A percentile compares a stretch with the other conserved stretches of the same genome.
These are phyloP conservation scores for Aspergillus sp. DNA, from an alignment of 2,329 filamentous ascomycete species.

Conservation along the genomic window DNA sequence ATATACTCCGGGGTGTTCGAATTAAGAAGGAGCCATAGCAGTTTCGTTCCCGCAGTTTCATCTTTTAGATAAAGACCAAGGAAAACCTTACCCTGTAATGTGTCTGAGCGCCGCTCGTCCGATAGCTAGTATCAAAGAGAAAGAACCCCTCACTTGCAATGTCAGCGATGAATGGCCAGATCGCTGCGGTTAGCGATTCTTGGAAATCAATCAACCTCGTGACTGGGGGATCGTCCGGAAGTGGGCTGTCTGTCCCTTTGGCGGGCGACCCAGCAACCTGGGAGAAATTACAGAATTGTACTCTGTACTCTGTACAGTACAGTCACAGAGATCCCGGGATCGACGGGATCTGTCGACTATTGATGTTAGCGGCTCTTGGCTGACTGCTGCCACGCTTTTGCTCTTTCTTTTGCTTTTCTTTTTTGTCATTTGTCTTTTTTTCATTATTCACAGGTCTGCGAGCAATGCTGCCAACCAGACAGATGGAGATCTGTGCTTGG, in stretches of 20 bases:
- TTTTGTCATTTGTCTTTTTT: not conserved
- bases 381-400: slow-evolving; percentile 19
- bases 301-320: not conserved
- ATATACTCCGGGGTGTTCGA: too few relatives aligned
- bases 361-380: slow-evolving; percentile 32
- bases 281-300: not conserved
- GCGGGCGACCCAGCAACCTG: not conserved
- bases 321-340: slow-evolving; percentile 13
- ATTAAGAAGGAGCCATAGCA: too few relatives aligned
- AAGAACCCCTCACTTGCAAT: not conserved
- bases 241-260: not conserved
- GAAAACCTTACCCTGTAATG: too few relatives aligned
- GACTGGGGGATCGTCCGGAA: not conserved
- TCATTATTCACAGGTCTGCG: not conserved
- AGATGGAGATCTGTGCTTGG: not conserved
- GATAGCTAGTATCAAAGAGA: too few relatives aligned
- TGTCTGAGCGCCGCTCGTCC: too few relatives aligned
- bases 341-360: slow-evolving; percentile 35
- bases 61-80: too few relatives aligned
- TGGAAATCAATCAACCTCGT: not conserved
- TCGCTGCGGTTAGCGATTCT: not conserved
- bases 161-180: not conserved
- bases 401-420: not conserved
- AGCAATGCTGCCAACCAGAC: not conserved
- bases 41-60: too few relatives aligned